Conservation (phyloP, 2,329 filamentous ascomycete genomes). For the Grosmannia penicillata region DNA sequence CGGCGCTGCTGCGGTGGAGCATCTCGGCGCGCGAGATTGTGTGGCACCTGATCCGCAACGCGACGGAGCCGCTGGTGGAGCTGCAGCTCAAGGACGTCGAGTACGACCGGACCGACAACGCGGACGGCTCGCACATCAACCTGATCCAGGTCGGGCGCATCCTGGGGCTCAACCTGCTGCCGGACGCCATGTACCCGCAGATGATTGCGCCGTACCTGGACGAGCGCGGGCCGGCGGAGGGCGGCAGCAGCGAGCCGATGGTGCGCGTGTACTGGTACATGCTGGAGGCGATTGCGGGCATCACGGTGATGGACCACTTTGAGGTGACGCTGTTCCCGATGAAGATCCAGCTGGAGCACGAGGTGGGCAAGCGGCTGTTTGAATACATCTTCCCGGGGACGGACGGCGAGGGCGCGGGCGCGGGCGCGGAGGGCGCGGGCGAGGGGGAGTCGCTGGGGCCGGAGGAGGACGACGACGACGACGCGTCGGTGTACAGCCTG, state of each 20-base stretch:
- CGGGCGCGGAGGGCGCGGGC: slow-evolving; percentile 11
- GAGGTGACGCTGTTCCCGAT: slow-evolving; percentile 88
- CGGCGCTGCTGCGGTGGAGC: slow-evolving; percentile 76
- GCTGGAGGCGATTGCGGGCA: slow-evolving; percentile 94
- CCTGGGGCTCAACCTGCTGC: slow-evolving; percentile 76
- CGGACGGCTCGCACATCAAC: slow-evolving; percentile 92
- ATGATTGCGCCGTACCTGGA: slow-evolving; percentile 88
- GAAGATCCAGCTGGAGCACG: slow-evolving; percentile 83
- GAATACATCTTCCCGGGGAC: slow-evolving; percentile 94
- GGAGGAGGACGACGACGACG: slow-evolving; percentile 31
- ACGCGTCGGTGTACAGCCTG: slow-evolving; percentile 19
- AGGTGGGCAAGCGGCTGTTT: slow-evolving; percentile 84
- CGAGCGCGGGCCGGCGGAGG: slow-evolving; percentile 35
- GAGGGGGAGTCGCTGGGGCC: too few species aligned
- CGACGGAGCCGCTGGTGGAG: slow-evolving; percentile 77
- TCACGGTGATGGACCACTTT: slow-evolving; percentile 93
- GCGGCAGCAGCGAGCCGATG: slow-evolving; percentile 48
- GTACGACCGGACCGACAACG: slow-evolving; percentile 93
- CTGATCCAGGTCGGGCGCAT: slow-evolving; percentile 77
- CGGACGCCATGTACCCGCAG: slow-evolving; percentile 83
- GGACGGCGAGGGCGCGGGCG: slow-evolving; percentile 34
- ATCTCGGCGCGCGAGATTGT: slow-evolving; percentile 92
- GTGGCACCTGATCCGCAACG: slow-evolving; percentile 87
- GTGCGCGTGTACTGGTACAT: slow-evolving; percentile 94
- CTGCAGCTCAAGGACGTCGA: slow-evolving; percentile 82